Evolutionary conservation across 257 asterid species (phyloP), one percentile per base, ranked within the genome.

Genomic region (Echium plantagineum): DNA sequence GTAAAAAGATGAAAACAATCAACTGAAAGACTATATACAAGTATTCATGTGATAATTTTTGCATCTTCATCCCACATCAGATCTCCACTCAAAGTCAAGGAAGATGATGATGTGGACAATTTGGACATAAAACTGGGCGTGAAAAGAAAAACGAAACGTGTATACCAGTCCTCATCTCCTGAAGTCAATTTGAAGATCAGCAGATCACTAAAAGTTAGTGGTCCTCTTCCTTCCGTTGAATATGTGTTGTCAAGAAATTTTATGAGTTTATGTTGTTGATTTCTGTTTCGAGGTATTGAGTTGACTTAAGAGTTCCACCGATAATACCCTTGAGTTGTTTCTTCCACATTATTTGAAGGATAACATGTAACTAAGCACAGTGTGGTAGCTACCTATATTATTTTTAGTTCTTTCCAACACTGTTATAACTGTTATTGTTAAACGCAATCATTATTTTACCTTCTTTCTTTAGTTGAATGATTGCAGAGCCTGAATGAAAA

Each of bases 401-500:
- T 4, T 35, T 35, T 13, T 35, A 35, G 46, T 35, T 35, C 7
- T 7, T 9, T 35, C 10, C 10, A 35, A 35, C 46, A 35, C 13
- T 35, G 9, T 35, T 35, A 35, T 35, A 12, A 35, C 13, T 35
- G 46, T 9, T 9, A 35, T 35, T 35, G 46, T 35, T 35, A 7
- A 35, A 35, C 6, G 0, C 32, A 28, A 28, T 28, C 32, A 28
- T 6, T 28, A 28, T 28, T 73, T 82, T 73, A 84, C 76, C 81
- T 80, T 81, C 76, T 75, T 67, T 71, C 75, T 90, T 80, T 85
- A 88, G 93, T 78, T 82, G 89, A 82, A 79, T 91, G 90, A 74
- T 79, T 88, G 97, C 98, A 91, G 94, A 91, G 95, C 90, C 94
- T 88, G 66, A 91, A 88, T 75, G 94, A 93, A 68, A 85, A 71